Percentiles rank a stretch among this genome's conserved stretches.
Conservation (phyloP, 768 basidiomycete species). For the Leccinum barrowsii region DNA sequence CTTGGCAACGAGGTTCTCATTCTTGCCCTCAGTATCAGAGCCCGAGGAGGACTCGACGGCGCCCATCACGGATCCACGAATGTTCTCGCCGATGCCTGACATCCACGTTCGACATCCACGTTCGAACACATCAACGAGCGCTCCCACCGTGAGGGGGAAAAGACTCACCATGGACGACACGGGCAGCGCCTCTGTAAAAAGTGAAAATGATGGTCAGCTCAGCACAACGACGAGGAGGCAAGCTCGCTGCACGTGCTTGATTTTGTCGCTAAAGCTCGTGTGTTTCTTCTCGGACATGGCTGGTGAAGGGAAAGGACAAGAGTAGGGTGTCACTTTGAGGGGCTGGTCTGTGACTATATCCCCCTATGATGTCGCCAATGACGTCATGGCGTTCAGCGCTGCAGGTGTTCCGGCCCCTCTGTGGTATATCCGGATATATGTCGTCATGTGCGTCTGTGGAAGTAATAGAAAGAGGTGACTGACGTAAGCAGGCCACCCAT, state of each 20-base stretch:
- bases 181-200: slow-evolving; percentile 31
- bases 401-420: slow-evolving; percentile 4
- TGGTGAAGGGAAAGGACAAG: not conserved
- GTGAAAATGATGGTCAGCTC: not conserved
- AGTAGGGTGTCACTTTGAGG: rapidly evolving
- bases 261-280: slow-evolving; percentile 8
- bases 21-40: slow-evolving; percentile 18
- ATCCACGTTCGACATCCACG: not conserved
- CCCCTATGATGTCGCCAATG: slow-evolving; percentile 1
- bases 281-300: slow-evolving; percentile 1
- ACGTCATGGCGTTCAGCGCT: slow-evolving; percentile 15
- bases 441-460: slow-evolving; percentile 16
- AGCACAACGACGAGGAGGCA: not conserved
- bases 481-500: not conserved
- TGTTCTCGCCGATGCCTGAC: slow-evolving; percentile 41
- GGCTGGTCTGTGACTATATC: not conserved
- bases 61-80: slow-evolving; percentile 42
- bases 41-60: slow-evolving; percentile 35
- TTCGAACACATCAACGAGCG: slow-evolving; percentile 1
- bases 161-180: slow-evolving; percentile 35
- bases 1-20: slow-evolving; percentile 35
- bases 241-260: slow-evolving; percentile 6
- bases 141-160: not conserved
- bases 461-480: not conserved
- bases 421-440: slow-evolving; percentile 7